Conservation (phyloP, 2,329 filamentous ascomycete species). For the Cytospora schulzeri region DNA sequence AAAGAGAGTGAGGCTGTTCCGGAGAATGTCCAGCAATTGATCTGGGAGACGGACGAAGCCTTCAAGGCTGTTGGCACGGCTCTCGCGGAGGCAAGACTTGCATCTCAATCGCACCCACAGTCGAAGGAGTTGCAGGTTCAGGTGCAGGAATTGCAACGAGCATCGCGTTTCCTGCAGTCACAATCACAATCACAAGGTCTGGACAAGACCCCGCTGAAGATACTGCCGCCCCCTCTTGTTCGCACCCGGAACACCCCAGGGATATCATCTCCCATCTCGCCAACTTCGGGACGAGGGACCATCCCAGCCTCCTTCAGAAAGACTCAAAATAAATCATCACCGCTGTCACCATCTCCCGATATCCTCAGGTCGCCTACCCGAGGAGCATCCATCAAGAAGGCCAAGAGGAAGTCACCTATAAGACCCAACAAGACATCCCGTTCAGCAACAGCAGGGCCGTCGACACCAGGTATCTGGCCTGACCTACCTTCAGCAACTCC, state of each 20-base stretch:
- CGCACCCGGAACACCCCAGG: conserved; percentile 7
- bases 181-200: conserved; percentile 9
- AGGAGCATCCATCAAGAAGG: conserved; percentile 20
- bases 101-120: conserved; percentile 30
- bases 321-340: conserved; percentile 3
- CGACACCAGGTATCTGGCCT: conserved; percentile 10
- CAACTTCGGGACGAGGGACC: conserved; percentile 18
- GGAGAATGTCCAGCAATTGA: conserved; percentile 48
- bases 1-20: conserved; percentile 32
- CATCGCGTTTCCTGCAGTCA: conserved; percentile 15
- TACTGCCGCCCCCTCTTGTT: neutral
- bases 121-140: conserved; percentile 13
- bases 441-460: conserved; percentile 7
- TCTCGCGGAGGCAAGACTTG: conserved; percentile 42
- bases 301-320: conserved; percentile 18
- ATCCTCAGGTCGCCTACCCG: conserved; percentile 21
- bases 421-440: conserved; percentile 18
- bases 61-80: conserved; percentile 49
- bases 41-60: conserved; percentile 52
- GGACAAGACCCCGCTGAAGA: conserved; percentile 12
- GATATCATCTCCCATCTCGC: conserved; percentile 22
- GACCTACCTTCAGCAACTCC: conserved; percentile 12
- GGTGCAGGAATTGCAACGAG: conserved; percentile 19
- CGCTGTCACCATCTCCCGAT: conserved; percentile 12
- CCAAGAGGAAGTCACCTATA: conserved; percentile 20